Conservation (phyloP, 306 rosid genomes). For the Lotus japonicus region DNA sequence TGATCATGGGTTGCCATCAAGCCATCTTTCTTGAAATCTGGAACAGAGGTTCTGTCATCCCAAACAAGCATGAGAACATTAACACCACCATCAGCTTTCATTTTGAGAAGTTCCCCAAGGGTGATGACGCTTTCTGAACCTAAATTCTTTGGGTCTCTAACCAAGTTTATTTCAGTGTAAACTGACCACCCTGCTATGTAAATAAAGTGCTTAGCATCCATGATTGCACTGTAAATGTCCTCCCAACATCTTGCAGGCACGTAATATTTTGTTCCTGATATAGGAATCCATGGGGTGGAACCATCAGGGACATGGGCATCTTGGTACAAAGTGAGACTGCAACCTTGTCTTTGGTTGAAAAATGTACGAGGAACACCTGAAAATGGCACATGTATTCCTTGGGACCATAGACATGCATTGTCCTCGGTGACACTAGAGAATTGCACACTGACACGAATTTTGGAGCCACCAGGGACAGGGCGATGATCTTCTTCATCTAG, state of each 20-base stretch:
- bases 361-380: conserved; percentile 57
- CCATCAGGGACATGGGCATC: conserved; percentile 51
- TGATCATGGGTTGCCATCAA: conserved; percentile 77
- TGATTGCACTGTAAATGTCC: conserved; percentile 58
- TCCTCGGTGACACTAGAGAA: conserved; percentile 24
- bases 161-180: conserved; percentile 42
- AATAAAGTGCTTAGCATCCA: conserved; percentile 44
- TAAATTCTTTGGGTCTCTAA: conserved; percentile 30
- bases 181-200: conserved; percentile 89
- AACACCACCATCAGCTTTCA: conserved; percentile 64
- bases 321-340: conserved; percentile 66
- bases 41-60: conserved; percentile 60
- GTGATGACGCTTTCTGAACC: neutral
- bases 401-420: conserved; percentile 29
- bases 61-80: conserved; percentile 69
- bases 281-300: neutral
- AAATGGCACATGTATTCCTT: conserved; percentile 40
- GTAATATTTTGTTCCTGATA: conserved; percentile 15
- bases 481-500: conserved; percentile 53
- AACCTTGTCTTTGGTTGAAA: conserved; percentile 60
- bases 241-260: conserved; percentile 64
- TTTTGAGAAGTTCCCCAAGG: conserved; percentile 59
- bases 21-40: conserved; percentile 40
- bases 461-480: conserved; percentile 42
- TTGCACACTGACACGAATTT: conserved; percentile 42